These are phyloP conservation scores for Boletellus dicymbophilus DNA, from an alignment of 1,284 basidiomycete genomes.

Conservation along the genomic window DNA sequence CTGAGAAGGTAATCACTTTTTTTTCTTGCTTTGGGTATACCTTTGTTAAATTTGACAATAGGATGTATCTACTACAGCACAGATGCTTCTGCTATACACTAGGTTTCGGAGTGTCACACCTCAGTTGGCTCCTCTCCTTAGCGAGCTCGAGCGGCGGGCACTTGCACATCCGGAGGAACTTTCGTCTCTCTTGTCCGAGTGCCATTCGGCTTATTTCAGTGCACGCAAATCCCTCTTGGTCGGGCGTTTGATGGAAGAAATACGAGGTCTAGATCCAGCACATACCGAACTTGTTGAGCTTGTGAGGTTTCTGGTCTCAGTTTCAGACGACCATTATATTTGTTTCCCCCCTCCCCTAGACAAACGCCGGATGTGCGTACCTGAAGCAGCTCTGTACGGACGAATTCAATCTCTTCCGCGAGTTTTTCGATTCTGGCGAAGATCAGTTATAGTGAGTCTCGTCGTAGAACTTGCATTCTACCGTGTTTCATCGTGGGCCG, in stretches of 20 bases:
- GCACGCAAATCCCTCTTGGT: conserved; percentile 73
- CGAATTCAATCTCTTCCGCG: conserved; percentile 82
- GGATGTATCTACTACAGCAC: conserved; percentile 82
- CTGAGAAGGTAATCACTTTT: conserved; percentile 63
- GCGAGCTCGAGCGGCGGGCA: conserved; percentile 82
- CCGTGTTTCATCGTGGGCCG: conserved; percentile 3
- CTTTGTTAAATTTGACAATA: conserved; percentile 28
- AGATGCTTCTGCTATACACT: conserved; percentile 85
- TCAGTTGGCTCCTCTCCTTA: conserved; percentile 75
- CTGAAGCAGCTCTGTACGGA: conserved; percentile 87
- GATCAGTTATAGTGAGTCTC: conserved; percentile 82
- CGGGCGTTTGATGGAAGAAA: conserved; percentile 74
- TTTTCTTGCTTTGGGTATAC: background rate
- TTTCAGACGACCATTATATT: background rate
- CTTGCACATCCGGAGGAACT: conserved; percentile 76
- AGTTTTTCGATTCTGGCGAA: conserved; percentile 87
- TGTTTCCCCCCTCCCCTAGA: conserved; percentile 59
- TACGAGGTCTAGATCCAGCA: conserved; percentile 76
- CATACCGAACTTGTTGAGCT: conserved; percentile 84
- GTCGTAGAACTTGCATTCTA: background rate
- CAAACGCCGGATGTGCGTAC: conserved; percentile 86
- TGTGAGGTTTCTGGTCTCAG: conserved; percentile 43
- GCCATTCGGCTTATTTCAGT: conserved; percentile 80
- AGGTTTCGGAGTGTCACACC: conserved; percentile 77
- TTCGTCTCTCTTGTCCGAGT: conserved; percentile 76